Evolutionary conservation across 1,139 yeast species (phyloP), one percentile per base, ranked within the genome.

Genomic region (Zygoascus sp.): DNA sequence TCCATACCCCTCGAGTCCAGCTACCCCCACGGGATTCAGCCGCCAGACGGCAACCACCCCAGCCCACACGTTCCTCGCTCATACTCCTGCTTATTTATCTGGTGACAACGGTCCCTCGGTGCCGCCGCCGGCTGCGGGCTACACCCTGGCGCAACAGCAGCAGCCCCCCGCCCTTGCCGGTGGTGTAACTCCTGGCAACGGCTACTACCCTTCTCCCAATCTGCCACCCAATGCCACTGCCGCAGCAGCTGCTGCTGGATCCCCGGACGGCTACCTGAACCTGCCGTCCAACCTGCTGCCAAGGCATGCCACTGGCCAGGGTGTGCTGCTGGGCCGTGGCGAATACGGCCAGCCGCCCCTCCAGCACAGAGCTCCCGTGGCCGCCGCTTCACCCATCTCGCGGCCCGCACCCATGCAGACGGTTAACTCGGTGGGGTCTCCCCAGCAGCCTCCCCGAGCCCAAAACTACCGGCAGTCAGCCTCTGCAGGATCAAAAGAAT

Each of bases 81-180:
- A 57, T 40, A 44, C 45, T n/a, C 51, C 53, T 6, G 49, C 54
- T 9, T 48, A 48, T 41, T 44, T 50, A 38, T 47, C 52, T 20
- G 43, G 43, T 15, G 43, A 40, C 30, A 40, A 40, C 32, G 45
- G 45, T 2, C 45, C 45, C 11, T 28, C 40, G 8, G 36, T 36
- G 2, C 46, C 46, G n/a, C 49, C 50, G 5, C 45, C 39, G 11
- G 28, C n/a, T n/a, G n/a, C 41, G 11, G 45, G 49, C 13, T 36
- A 37, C 48, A 46, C n/a, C n/a, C n/a, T 11, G 50, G 42, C 32
- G 40, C 48, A 34, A 42, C 51, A 25, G n/a, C n/a, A n/a, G n/a
- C n/a, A n/a, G n/a, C n/a, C n/a, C n/a, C n/a, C n/a, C n/a, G n/a
- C n/a, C n/a, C n/a, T n/a, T n/a, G n/a, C n/a, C n/a, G n/a, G n/a